phyloP scores from a whole-genome alignment of 352 stramenopile species.

The Paralagenidium karlingii region DNA sequence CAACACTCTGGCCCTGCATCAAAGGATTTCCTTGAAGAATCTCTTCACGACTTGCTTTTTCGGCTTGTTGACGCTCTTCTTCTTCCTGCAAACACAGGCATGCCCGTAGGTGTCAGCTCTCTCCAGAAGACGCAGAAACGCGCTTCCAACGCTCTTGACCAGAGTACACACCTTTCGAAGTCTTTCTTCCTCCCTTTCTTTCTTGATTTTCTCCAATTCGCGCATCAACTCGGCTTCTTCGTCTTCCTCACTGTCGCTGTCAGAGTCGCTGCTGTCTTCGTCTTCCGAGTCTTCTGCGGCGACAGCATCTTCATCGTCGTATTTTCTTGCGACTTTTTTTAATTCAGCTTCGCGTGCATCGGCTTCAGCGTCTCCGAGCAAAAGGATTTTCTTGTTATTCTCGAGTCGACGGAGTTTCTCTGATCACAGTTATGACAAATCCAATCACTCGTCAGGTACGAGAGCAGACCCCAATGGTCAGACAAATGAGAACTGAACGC shows the following conservation, averaged over 20 bases:
- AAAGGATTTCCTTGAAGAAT: constrained; percentile 92
- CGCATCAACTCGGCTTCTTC: constrained; percentile 95
- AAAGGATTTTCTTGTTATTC: constrained; percentile 71
- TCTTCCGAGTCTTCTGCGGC: constrained; percentile 40
- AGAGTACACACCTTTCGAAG: no score
- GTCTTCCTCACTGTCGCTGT: constrained; percentile 87
- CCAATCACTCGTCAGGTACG: constrained; percentile 3
- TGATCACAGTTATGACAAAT: constrained; percentile 6
- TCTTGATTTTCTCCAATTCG: constrained; percentile 97
- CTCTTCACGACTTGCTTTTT: constrained; percentile 83
- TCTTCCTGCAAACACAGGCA: no score
- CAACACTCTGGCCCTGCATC: constrained; percentile 26
- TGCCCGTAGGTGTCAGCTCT: no score
- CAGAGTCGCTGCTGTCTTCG: constrained; percentile 49
- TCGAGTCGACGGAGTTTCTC: constrained; percentile 60
- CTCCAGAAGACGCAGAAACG: no score
- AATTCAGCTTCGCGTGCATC: constrained; percentile 74
- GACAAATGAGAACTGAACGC: constrained; percentile 13
- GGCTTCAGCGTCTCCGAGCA: constrained; percentile 57
- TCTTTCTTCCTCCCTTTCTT: constrained; percentile 90
- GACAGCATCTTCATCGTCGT: constrained; percentile 85
- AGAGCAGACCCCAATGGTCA: no score
- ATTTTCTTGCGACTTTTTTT: constrained; percentile 81
- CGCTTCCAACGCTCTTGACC: no score
- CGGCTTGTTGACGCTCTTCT: constrained; percentile 58